phyloP scores from a whole-genome alignment of 106 monocot species.

The Ottelia alismoides region DNA sequence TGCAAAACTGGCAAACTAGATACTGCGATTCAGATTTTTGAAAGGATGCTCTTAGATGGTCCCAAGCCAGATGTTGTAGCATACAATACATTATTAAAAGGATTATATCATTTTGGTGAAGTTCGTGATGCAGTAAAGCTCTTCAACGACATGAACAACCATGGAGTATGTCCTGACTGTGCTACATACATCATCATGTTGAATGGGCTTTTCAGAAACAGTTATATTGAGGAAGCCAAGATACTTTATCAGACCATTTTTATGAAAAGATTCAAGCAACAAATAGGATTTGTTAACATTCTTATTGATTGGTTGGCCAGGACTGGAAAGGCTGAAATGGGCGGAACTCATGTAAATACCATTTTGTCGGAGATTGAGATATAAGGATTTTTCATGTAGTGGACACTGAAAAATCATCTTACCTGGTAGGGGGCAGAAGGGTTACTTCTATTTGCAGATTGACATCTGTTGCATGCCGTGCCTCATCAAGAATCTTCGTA shows the following conservation, averaged over 20 bases:
- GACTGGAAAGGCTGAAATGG: background rate
- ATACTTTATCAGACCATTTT: constrained; percentile 11
- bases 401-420: no score
- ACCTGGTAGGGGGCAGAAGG: no score
- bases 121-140: constrained; percentile 9
- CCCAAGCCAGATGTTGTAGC: constrained; percentile 1
- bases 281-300: constrained; percentile 8
- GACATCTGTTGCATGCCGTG: no score
- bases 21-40: constrained; percentile 7
- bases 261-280: constrained; percentile 7
- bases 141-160: constrained; percentile 2
- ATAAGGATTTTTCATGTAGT: no score
- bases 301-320: constrained; percentile 11
- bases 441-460: no score
- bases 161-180: constrained; percentile 1
- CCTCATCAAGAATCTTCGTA: no score
- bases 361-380: no score
- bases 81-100: constrained; percentile 2
- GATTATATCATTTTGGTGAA: constrained; percentile 4
- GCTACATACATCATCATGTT: constrained; percentile 10
- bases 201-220: constrained; percentile 3
- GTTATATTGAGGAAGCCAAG: constrained; percentile 8
- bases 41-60: constrained; percentile 2
- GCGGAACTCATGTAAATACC: no score
- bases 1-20: background rate